Evolutionary conservation across 306 rosid genomes (phyloP), one percentile per base, ranked within the genome.

Genomic region (Cucurbita moschata): DNA sequence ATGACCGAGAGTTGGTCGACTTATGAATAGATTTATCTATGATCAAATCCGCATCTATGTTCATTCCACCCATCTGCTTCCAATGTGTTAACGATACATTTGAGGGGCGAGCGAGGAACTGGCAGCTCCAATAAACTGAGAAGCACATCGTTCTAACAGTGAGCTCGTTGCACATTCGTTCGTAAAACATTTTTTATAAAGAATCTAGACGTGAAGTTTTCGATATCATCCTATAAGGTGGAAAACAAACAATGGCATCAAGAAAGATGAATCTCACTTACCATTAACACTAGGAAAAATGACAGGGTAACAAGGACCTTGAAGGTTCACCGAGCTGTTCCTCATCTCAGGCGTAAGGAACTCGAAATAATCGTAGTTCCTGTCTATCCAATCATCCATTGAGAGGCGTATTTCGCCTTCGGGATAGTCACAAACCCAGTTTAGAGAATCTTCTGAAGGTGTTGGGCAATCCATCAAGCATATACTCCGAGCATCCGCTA

Each of bases 261-360:
- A 69, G 75, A 15, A 11, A 40, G 59, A 67, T 18, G 51, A 30
- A 75, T 52, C 37, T 50, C 72, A 68, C 85, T 83, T 68, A 94
- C 98, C 96, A 72, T 94, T 94, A 76, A 94, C 86, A 77, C 98
- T 94, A 6, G 98, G 98, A 83, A 90, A 94, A 83, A 94, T 84
- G 87, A 94, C 87, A 68, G 98, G 98, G 84, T 94, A 94, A 82
- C 98, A 94, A 7, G 98, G 98, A 39, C 98, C 98, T 84, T 87
- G 98, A 80, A 94, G 98, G 81, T 89, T 92, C 75, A 94, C 90
- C 80, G 98, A 94, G 63, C 86, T 74, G 79, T 94, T 94, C 76
- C 97, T 89, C 98, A 89, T 87, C 80, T 90, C 96, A 0, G 92
- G 97, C 0, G 94, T 90, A 71, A 94, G 98, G 63, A 89, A 89